A percentile compares a stretch with the other conserved stretches of the same genome.
Conservation (phyloP, 2,329 filamentous ascomycete species). For the Chaetomium sp. region DNA sequence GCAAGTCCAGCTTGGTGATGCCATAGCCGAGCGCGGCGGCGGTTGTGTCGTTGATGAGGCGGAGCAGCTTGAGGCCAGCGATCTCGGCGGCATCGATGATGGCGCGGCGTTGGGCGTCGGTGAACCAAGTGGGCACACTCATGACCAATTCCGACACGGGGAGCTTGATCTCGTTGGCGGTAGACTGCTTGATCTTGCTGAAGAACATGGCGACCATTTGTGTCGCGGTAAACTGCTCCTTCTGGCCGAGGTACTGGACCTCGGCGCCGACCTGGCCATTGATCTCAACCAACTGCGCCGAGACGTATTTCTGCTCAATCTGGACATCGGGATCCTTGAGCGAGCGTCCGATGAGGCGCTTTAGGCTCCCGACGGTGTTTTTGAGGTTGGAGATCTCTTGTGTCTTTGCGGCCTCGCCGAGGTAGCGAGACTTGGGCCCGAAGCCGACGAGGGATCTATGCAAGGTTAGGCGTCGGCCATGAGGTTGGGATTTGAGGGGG, state of each 20-base stretch:
- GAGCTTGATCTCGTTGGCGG: conserved; percentile 82
- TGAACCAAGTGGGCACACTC: conserved; percentile 96
- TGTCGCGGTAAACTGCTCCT: conserved; percentile 91
- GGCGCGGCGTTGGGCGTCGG: conserved; percentile 85
- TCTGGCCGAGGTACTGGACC: conserved; percentile 90
- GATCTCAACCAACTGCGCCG: conserved; percentile 82
- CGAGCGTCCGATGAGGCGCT: conserved; percentile 85
- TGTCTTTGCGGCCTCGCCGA: conserved; percentile 95
- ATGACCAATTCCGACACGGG: conserved; percentile 92
- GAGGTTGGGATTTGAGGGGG: conserved; percentile 8
- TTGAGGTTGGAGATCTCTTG: conserved; percentile 99
- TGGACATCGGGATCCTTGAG: conserved; percentile 89
- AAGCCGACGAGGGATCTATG: conserved; percentile 89
- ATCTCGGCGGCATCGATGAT: conserved; percentile 92
- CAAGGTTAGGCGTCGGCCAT: conserved; percentile 27
- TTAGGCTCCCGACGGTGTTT: conserved; percentile 93
- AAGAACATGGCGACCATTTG: conserved; percentile 95
- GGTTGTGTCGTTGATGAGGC: conserved; percentile 97
- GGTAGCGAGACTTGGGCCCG: conserved; percentile 87
- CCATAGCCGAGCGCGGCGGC: conserved; percentile 94
- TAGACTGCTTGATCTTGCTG: conserved; percentile 89
- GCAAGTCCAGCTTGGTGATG: conserved; percentile 96
- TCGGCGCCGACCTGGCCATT: conserved; percentile 94
- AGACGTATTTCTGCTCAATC: conserved; percentile 89
- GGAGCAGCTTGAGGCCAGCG: conserved; percentile 86